Evolutionary conservation across 2,329 filamentous ascomycete genomes (phyloP).

Genomic region (Colletotrichum graminicola): DNA sequence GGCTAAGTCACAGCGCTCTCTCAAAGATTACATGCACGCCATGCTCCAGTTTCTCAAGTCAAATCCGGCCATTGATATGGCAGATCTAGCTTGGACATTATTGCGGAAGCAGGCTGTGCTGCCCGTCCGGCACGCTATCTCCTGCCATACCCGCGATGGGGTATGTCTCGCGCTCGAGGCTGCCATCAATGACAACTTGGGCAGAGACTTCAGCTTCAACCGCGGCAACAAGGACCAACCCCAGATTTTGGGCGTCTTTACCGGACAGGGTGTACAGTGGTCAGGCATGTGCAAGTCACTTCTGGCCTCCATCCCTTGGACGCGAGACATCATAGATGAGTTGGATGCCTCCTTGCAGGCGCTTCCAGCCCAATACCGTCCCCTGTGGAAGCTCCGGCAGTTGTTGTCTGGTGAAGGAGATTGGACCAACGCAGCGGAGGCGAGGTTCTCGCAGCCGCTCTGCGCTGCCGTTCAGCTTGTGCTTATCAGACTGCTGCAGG

Average conservation of each 20-base stretch:
- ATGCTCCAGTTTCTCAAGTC: conserved; percentile 6
- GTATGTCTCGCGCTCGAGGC: conserved; percentile 2
- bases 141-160: not conserved
- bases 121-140: not conserved
- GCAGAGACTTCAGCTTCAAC: not conserved
- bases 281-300: conserved; percentile 43
- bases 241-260: conserved; percentile 46
- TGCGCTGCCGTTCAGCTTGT: conserved; percentile 43
- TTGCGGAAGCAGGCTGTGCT: conserved; percentile 5
- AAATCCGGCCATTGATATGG: conserved; percentile 3
- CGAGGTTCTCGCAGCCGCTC: conserved; percentile 34
- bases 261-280: conserved; percentile 52
- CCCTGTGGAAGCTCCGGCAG: conserved; percentile 46
- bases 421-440: conserved; percentile 45
- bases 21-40: not conserved
- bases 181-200: not conserved
- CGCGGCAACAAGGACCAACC: not conserved
- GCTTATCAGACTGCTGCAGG: conserved; percentile 46
- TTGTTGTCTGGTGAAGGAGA: conserved; percentile 42
- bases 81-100: conserved; percentile 17
- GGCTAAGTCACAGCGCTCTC: conserved; percentile 14
- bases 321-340: conserved; percentile 38
- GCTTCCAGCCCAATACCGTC: conserved; percentile 44
- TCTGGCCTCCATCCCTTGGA: conserved; percentile 33
- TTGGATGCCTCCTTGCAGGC: conserved; percentile 44